Conservation (phyloP, 1,139 yeast species). For the Sugiyamaella pinicola region DNA sequence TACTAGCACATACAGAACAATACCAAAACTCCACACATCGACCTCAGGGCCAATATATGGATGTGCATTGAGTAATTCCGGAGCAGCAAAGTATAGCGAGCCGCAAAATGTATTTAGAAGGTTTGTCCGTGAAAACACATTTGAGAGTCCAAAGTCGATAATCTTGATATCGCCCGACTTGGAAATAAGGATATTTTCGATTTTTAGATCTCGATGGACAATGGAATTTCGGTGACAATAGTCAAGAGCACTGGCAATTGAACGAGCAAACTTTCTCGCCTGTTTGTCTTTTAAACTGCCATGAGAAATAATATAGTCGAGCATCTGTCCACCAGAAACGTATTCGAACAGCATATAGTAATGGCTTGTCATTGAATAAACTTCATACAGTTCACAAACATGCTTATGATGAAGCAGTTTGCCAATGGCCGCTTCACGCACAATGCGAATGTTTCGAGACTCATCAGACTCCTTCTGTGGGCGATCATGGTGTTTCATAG, state of each 20-base stretch:
- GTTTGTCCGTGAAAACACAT: slow-evolving; percentile 71
- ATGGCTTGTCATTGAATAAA: slow-evolving; percentile 95
- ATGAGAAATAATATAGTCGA: slow-evolving; percentile 95
- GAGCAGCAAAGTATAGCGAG: slow-evolving; percentile 96
- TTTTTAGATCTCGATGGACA: slow-evolving; percentile 94
- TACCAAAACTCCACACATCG: slow-evolving; percentile 98
- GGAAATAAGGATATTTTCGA: slow-evolving; percentile 93
- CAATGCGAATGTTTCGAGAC: slow-evolving; percentile 87
- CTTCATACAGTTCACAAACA: slow-evolving; percentile 89
- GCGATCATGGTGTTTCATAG: slow-evolving; percentile 52
- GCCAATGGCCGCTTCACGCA: slow-evolving; percentile 94
- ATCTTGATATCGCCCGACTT: slow-evolving; percentile 92
- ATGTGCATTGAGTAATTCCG: slow-evolving; percentile 87
- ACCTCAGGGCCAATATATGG: slow-evolving; percentile 97
- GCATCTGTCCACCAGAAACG: slow-evolving; percentile 96
- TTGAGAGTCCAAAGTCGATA: slow-evolving; percentile 94
- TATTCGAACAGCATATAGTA: slow-evolving; percentile 96
- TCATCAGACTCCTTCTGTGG: slow-evolving; percentile 83
- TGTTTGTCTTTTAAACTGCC: slow-evolving; percentile 92
- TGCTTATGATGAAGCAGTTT: slow-evolving; percentile 87
- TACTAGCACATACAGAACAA: slow-evolving; percentile 87
- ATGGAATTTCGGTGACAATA: slow-evolving; percentile 92
- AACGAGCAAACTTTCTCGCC: slow-evolving; percentile 93
- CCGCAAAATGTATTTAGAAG: slow-evolving; percentile 95
- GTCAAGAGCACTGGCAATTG: slow-evolving; percentile 92